Evolutionary conservation across 768 basidiomycete species (phyloP), one percentile per base, ranked within the genome.

Genomic region (Leucocoprinus leucothites): DNA sequence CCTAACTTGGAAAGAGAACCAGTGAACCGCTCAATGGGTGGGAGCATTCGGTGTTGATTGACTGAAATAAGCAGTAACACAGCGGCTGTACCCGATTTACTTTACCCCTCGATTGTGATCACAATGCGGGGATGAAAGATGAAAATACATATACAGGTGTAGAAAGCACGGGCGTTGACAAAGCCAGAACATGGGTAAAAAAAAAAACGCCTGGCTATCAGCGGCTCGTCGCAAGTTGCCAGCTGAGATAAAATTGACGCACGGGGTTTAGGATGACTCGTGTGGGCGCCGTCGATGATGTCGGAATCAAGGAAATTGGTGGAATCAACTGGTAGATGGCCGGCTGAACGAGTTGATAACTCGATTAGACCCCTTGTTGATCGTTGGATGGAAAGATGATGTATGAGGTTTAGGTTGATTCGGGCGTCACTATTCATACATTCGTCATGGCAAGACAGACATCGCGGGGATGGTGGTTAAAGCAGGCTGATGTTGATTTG

Each of bases 51-150:
- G 3, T 25, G 36, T 36, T 24, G 53, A 47, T 47, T 47, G 53
- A 26, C 24, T 47, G n/a, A 35, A 43, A 43, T 26, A 28, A 28
- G 31, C 7, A 9, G 4, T 18, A 13, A 14, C 13, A 7, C 16
- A 28, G 21, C 46, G 53, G 46, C 13, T 19, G 43, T 28, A 16
- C 26, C 53, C 53, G 53, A 19, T 34, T 16, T 9, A 28, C 25
- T 34, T 16, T 9, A 28, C 25, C 9, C n/a, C 1, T 40, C 22
- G 40, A 31, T 31, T 31, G 31, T 31, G 31, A 31, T 31, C 31
- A 26, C 53, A 47, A 22, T 28, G 45, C 45, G 53, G 53, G 53
- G 45, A 54, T 54, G 46, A 21, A 48, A 11, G 31, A 31, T 31
- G 31, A 31, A 5, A 31, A 31, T 11, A 11, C 31, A 5, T 31